Conservation (phyloP, 2,329 filamentous ascomycete species). For the Orbilia oligospora region DNA sequence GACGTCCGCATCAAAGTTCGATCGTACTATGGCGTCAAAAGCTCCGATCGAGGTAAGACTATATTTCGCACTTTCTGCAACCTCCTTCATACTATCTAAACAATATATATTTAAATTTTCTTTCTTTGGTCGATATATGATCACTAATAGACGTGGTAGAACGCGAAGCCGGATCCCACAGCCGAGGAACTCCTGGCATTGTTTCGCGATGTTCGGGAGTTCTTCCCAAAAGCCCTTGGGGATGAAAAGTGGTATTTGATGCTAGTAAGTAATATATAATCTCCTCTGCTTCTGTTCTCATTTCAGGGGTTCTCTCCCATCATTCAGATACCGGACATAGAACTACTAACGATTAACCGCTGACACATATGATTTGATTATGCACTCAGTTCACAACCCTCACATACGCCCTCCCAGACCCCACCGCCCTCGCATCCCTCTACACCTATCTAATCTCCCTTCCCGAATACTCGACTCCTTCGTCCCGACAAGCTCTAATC, state of each 20-base stretch:
- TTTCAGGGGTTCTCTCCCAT: too few species aligned
- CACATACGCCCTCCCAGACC: slow-evolving; percentile 70
- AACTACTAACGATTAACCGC: too few species aligned
- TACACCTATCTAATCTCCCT: slow-evolving; percentile 73
- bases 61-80: too few species aligned
- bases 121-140: not conserved
- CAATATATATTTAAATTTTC: too few species aligned
- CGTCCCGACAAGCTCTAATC: slow-evolving; percentile 70
- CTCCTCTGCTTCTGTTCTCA: too few species aligned
- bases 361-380: slow-evolving; percentile 58
- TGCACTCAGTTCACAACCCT: slow-evolving; percentile 68
- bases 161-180: slow-evolving; percentile 65
- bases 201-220: slow-evolving; percentile 68
- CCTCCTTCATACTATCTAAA: too few species aligned
- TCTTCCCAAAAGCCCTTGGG: slow-evolving; percentile 69
- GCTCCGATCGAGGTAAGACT: not conserved
- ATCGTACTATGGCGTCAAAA: not conserved
- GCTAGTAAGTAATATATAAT: slow-evolving; percentile 64
- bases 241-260: slow-evolving; percentile 70
- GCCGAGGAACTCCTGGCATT: slow-evolving; percentile 67
- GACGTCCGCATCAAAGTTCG: too few species aligned
- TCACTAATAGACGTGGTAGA: not conserved
- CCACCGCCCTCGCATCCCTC: slow-evolving; percentile 71
- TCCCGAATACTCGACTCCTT: slow-evolving; percentile 68
- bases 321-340: too few species aligned